Base-by-base conservation (phyloP, 2,329 filamentous ascomycete genomes). In the Penicillium sp. region DNA sequence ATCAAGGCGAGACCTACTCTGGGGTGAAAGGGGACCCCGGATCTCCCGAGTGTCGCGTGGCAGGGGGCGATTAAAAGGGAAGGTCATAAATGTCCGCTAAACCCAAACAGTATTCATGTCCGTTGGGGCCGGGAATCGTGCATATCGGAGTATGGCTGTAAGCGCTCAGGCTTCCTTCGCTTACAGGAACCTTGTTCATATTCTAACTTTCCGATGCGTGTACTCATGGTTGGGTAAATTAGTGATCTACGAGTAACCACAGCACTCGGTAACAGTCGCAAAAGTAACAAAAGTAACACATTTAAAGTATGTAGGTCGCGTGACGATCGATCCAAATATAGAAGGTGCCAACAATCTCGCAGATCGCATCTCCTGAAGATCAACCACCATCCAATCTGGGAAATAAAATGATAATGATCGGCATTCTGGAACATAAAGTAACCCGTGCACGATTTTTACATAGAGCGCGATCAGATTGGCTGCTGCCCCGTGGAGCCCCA, bases 401-500 rank as follows among this genome's bases (percentile, higher is more conserved):
- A 27, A 23, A 45, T 40, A 33, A 52, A 48, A 49, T 44, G 53
- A 52, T 53, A 39, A 38, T 32, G 58, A 60, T 60, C 58, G 52
- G 52, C 57, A 45, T 60, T 60, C 57, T 57, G 54, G 57, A 60
- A 60, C 57, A 42, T 41, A 24, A 32, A 46, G 42, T 44, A 12
- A 37, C 12, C 55, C 53, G 55, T 60, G 58, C 58, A 52, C 51
- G 47, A 40, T 31, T 56, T 60, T 57, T 61, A 52, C 55, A 58
- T 41, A 42, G 33, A 15, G 38, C 20, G 44, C 39, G 41, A 52
- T 33, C 40, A 18, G 35, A 58, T 61, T 59, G 58, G 57, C 53
- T 55, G 52, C 54, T 58, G 20, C 32, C 28, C 6, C 32, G 25
- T 48, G 47, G 47, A 43, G 53, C 44, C 46, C 32, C 38, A 20